Conservation (phyloP, 1,139 yeast genomes). For the Lodderomyces metapsilosis region DNA sequence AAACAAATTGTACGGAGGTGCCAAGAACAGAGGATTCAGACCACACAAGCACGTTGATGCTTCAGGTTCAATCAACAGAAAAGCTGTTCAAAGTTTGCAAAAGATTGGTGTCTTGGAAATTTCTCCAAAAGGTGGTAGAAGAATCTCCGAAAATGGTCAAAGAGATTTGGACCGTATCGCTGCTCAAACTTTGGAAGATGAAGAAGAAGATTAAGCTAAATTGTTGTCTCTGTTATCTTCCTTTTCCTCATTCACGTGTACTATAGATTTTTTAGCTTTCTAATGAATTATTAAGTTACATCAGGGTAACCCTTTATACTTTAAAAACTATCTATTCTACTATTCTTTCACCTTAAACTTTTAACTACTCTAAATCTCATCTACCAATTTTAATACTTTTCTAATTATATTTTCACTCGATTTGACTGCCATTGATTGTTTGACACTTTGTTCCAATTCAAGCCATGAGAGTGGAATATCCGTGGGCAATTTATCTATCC, state of each 20-base stretch:
- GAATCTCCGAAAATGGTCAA: slow-evolving; percentile 99
- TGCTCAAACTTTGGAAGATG: slow-evolving; percentile 97
- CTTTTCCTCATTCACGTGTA: not conserved
- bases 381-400: slow-evolving; percentile 18
- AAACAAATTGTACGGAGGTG: slow-evolving; percentile 99
- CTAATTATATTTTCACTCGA: not conserved
- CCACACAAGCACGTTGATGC: slow-evolving; percentile 99
- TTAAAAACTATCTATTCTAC: too few species aligned
- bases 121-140: slow-evolving; percentile 99
- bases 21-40: slow-evolving; percentile 98
- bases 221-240: not conserved
- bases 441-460: slow-evolving; percentile 36
- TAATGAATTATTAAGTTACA: slow-evolving; percentile 2
- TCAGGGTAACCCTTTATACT: too few species aligned
- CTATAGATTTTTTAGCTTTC: slow-evolving; percentile 1
- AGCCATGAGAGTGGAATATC: slow-evolving; percentile 63
- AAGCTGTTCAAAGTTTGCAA: slow-evolving; percentile 96
- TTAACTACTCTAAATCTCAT: slow-evolving; percentile 10
- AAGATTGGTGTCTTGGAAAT: slow-evolving; percentile 96
- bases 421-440: not conserved
- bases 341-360: too few species aligned
- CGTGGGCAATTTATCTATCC: slow-evolving; percentile 61
- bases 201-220: slow-evolving; percentile 45
- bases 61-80: slow-evolving; percentile 99
- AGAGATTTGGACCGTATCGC: slow-evolving; percentile 99